phyloP scores from a whole-genome alignment of 1,139 yeast genomes.

The Sugiyamaella pinicola region DNA sequence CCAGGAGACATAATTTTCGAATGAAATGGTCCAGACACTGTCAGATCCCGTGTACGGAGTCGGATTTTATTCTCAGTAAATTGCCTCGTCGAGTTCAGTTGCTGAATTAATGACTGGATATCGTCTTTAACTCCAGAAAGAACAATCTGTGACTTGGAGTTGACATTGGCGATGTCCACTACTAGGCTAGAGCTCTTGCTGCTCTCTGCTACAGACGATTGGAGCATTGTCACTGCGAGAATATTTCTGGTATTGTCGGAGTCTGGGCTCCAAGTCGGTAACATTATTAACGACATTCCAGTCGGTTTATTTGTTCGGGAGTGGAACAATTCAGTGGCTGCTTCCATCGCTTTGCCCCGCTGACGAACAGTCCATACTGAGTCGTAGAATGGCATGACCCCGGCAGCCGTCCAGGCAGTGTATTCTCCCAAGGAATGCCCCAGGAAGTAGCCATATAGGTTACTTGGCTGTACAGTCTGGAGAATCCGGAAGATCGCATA shows the following conservation, averaged over 20 bases:
- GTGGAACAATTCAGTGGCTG: conserved; percentile 28
- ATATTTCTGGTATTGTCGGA: not conserved
- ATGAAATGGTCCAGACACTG: conserved; percentile 61
- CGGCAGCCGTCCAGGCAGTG: conserved; percentile 53
- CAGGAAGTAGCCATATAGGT: conserved; percentile 31
- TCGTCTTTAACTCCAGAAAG: conserved; percentile 47
- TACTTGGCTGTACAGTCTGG: conserved; percentile 32
- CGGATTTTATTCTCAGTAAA: conserved; percentile 20
- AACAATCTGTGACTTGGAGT: conserved; percentile 49
- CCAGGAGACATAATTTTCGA: conserved; percentile 47
- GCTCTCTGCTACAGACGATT: not conserved
- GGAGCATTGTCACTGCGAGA: not conserved
- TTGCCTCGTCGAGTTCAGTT: conserved; percentile 17
- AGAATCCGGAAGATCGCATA: conserved; percentile 45
- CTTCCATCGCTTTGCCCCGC: conserved; percentile 57
- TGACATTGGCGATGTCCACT: conserved; percentile 46
- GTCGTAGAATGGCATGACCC: conserved; percentile 46
- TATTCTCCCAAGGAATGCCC: conserved; percentile 72
- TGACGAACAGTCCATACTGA: conserved; percentile 54
- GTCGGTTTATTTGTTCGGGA: conserved; percentile 7
- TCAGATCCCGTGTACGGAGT: conserved; percentile 37
- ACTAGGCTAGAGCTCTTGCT: no score
- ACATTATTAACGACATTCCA: conserved; percentile 20
- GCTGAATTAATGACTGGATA: conserved; percentile 31
- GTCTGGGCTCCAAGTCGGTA: conserved; percentile 9